Base-by-base conservation (phyloP, 495 filamentous ascomycete genomes). In the Massariosphaeria phaeospora region DNA sequence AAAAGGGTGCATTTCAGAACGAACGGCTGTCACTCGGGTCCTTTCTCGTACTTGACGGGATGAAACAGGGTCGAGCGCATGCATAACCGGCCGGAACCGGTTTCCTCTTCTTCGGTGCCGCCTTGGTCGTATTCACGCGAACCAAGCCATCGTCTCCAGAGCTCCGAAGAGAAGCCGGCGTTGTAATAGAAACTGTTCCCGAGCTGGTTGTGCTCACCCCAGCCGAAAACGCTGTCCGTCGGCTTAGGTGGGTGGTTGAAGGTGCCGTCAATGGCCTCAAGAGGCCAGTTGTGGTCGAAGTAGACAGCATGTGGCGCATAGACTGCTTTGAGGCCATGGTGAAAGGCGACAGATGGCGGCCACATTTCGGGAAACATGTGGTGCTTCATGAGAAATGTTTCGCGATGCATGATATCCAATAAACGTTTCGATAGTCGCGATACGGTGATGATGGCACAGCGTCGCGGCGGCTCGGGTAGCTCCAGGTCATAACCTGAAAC, bases 181-280 rank as follows among this genome's bases (percentile, higher is more conserved):
- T 76, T 76, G 54, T 75, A 77, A 55, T 77, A 77, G 59, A 75
- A 77, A 30, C 63, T 70, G 33, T 67, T 68, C 42, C 74, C 74
- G 31, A 71, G 64, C 67, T 72, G 67, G 48, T 77, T 76, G 62
- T 77, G 72, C 52, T 77, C 75, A 24, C 74, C 74, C 72, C 72
- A 72, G 23, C 69, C 74, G 56, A 77, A 77, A 8, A 69, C 65
- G 48, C 68, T 72, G 27, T 70, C 62, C 20, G 30, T 57, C 10
- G 34, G 66, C 55, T 59, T 66, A 51, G 67, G 63, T 30, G 73
- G 75, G 51, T 76, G 75, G 35, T 76, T 73, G 63, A 70, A 71
- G 18, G 57, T 49, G 45, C 64, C 55, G 26, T 73, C 64, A 46
- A 69, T 61, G 26, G 50, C 43, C 21, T 62, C 70, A 8, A 69